A percentile compares a stretch with the other conserved stretches of the same genome.
These are phyloP conservation scores for Diaporthe vexans DNA, from an alignment of 2,329 filamentous ascomycete species.

Conservation along the genomic window DNA sequence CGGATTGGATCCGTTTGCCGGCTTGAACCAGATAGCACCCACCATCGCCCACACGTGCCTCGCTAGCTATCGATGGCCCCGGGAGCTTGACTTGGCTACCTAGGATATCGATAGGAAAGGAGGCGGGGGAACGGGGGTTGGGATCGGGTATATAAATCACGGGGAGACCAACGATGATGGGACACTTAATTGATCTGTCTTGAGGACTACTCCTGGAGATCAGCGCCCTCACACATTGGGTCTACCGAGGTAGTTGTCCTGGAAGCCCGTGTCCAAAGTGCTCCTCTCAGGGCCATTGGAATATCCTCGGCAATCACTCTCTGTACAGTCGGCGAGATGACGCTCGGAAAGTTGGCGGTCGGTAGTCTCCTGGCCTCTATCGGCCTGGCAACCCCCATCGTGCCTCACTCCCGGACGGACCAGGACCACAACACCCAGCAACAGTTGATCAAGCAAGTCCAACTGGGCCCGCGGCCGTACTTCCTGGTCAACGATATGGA, in stretches of 20 bases:
- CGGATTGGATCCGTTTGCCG: slow-evolving; percentile 12
- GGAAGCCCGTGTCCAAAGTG: background rate
- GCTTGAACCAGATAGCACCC: slow-evolving; percentile 16
- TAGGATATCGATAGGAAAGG: background rate
- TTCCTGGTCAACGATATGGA: slow-evolving; percentile 76
- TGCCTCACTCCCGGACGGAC: slow-evolving; percentile 6
- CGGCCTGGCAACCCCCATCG: slow-evolving; percentile 22
- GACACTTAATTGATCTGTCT: background rate
- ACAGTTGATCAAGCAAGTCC: slow-evolving; percentile 61
- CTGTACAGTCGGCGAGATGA: slow-evolving; percentile 2
- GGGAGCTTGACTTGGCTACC: slow-evolving; percentile 9
- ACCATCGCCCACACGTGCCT: slow-evolving; percentile 20
- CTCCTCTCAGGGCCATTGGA: background rate
- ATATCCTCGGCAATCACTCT: slow-evolving; percentile 9
- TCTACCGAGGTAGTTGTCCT: background rate
- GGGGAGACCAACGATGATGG: background rate
- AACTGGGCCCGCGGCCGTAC: slow-evolving; percentile 74
- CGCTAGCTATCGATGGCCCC: slow-evolving; percentile 19
- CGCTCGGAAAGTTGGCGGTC: slow-evolving; percentile 10
- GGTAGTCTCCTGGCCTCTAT: slow-evolving; percentile 10
- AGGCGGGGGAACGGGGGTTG: slow-evolving; percentile 1
- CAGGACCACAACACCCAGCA: slow-evolving; percentile 32
- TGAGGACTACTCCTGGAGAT: background rate
- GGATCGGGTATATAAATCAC: background rate
- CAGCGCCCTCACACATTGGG: background rate